Evolutionary conservation across 1,284 basidiomycete genomes (phyloP).

Genomic region (Trametes pubescens): DNA sequence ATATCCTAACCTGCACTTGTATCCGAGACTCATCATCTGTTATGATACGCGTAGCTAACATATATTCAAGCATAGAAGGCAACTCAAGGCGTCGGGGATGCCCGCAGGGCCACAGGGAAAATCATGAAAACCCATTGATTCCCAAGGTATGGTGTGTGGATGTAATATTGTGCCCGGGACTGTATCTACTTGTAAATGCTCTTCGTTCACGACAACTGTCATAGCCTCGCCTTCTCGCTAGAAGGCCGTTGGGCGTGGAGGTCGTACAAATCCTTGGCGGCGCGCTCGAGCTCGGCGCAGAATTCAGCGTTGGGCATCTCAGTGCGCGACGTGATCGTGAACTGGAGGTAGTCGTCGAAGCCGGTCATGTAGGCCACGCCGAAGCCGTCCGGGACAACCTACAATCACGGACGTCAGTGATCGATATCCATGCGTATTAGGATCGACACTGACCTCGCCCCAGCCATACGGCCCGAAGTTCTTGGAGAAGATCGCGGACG

Average conservation of each 20-base stretch:
- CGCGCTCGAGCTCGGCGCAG: slow-evolving; percentile 67
- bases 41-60: slow-evolving; percentile 39
- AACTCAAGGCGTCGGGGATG: background rate
- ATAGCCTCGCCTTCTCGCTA: slow-evolving; percentile 26
- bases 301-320: slow-evolving; percentile 81
- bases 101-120: too few species aligned
- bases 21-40: slow-evolving; percentile 34
- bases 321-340: slow-evolving; percentile 80
- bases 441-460: slow-evolving; percentile 67
- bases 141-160: background rate
- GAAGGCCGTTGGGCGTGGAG: slow-evolving; percentile 29
- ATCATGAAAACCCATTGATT: background rate
- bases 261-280: slow-evolving; percentile 70
- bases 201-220: background rate
- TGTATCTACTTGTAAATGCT: background rate
- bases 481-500: slow-evolving; percentile 87
- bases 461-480: slow-evolving; percentile 86
- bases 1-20: slow-evolving; percentile 42
- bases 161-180: too few species aligned
- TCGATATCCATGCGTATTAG: background rate
- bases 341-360: slow-evolving; percentile 80
- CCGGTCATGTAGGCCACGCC: slow-evolving; percentile 83
- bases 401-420: background rate
- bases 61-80: slow-evolving; percentile 35
- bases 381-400: slow-evolving; percentile 83